Percentiles rank a stretch among this genome's conserved stretches.
Evolutionary conservation across 176 grass and related monocot genomes (phyloP).

Genomic region (Avena atlantica): DNA sequence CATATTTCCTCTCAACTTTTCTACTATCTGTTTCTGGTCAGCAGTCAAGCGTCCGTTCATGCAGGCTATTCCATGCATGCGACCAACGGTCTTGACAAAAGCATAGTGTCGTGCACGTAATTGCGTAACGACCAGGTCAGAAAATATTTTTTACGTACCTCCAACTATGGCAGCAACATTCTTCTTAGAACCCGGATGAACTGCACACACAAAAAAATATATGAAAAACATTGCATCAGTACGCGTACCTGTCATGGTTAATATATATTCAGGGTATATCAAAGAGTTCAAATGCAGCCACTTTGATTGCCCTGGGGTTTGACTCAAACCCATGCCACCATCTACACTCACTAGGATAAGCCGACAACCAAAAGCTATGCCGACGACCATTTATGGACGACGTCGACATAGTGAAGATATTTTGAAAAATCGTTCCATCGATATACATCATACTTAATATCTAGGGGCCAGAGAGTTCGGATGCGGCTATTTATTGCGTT

Average conservation of each 20-base stretch:
- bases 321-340: neutral
- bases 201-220: neutral
- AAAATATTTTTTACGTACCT: slow-evolving; percentile 54
- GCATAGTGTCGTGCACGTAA: neutral
- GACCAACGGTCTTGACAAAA: slow-evolving; percentile 6
- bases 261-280: neutral
- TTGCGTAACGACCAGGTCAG: neutral
- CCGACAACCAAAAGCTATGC: no score
- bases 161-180: slow-evolving; percentile 31
- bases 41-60: slow-evolving; percentile 7
- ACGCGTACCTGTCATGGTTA: neutral
- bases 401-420: no score
- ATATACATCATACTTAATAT: neutral
- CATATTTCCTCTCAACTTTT: neutral
- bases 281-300: neutral
- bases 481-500: neutral
- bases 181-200: neutral
- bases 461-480: neutral
- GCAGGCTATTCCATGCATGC: slow-evolving; percentile 1
- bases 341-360: neutral
- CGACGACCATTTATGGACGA: no score
- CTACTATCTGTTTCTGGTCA: neutral
- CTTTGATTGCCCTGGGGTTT: neutral
- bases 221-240: neutral
- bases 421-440: neutral